A percentile compares a stretch with the other conserved stretches of the same genome.
Conservation (phyloP, 345 rosid species). For the Boechera stricta region DNA sequence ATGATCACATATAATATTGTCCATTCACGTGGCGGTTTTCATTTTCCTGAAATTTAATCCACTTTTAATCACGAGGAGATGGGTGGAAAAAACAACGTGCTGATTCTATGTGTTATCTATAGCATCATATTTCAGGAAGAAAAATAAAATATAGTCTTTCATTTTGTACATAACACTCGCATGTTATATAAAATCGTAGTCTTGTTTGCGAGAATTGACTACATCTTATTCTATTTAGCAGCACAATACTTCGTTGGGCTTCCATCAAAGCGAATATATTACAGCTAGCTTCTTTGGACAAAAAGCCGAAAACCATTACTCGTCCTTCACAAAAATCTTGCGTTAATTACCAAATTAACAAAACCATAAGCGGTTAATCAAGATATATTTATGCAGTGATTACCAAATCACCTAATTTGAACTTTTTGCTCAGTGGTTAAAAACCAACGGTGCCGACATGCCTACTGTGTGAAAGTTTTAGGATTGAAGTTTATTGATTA, state of each 20-base stretch:
- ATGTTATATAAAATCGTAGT: background rate
- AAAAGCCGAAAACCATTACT: background rate
- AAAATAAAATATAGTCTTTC: background rate
- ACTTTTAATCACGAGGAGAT: constrained; percentile 14
- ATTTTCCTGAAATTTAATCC: background rate
- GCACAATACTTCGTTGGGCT: background rate
- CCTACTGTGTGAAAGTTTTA: background rate
- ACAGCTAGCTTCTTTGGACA: background rate
- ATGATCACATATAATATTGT: constrained; percentile 14
- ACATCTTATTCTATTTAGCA: background rate
- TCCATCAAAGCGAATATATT: background rate
- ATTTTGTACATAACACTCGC: background rate
- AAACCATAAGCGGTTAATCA: background rate
- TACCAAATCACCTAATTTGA: background rate
- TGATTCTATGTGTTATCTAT: background rate
- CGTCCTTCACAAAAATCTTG: background rate
- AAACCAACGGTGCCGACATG: background rate
- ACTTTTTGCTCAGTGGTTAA: background rate
- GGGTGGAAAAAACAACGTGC: constrained; percentile 14
- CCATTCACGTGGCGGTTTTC: constrained; percentile 18
- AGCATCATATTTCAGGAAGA: background rate
- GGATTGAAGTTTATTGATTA: background rate
- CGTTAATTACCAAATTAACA: background rate
- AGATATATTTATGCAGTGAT: background rate
- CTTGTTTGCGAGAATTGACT: background rate